These are phyloP conservation scores for Fusarium falciforme DNA, from an alignment of 2,329 filamentous ascomycete genomes.

Conservation along the genomic window DNA sequence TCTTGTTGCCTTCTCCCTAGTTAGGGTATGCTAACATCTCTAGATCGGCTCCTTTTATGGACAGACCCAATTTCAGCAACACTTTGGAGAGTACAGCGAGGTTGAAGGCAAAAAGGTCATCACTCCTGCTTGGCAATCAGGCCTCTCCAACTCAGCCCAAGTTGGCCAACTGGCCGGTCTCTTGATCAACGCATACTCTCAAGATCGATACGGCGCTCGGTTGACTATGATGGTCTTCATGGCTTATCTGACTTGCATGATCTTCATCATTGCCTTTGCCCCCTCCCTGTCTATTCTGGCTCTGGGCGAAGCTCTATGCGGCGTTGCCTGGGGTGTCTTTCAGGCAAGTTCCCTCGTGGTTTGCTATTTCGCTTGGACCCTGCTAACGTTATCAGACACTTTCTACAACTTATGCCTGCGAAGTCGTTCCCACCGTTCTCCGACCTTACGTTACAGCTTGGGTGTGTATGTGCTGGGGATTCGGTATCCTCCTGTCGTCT, in stretches of 20 bases:
- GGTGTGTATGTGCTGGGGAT: constrained; percentile 55
- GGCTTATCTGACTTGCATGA: background rate
- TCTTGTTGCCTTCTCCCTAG: background rate
- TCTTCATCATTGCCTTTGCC: background rate
- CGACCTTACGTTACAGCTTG: constrained; percentile 54
- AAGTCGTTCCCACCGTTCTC: constrained; percentile 36
- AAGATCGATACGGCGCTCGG: constrained; percentile 49
- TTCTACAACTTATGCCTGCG: background rate
- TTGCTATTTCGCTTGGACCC: accelerated
- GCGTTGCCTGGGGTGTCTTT: background rate
- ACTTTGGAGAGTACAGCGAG: background rate
- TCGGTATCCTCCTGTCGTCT: constrained; percentile 54
- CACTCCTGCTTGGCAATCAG: constrained; percentile 44
- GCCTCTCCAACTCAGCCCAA: background rate
- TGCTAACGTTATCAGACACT: background rate
- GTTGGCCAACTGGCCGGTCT: constrained; percentile 40
- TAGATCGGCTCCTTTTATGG: constrained; percentile 12
- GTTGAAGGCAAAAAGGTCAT: constrained; percentile 49
- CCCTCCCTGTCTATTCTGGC: background rate
- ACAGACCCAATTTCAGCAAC: constrained; percentile 4
- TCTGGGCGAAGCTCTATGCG: background rate
- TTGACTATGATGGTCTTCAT: constrained; percentile 12
- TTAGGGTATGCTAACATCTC: background rate
- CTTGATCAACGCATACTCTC: constrained; percentile 53
- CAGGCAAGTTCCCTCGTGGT: background rate